Evolutionary conservation across 208 protist species (phyloP), one percentile per base, ranked within the genome.

Genomic region (Kentomonas sorsogonicus): DNA sequence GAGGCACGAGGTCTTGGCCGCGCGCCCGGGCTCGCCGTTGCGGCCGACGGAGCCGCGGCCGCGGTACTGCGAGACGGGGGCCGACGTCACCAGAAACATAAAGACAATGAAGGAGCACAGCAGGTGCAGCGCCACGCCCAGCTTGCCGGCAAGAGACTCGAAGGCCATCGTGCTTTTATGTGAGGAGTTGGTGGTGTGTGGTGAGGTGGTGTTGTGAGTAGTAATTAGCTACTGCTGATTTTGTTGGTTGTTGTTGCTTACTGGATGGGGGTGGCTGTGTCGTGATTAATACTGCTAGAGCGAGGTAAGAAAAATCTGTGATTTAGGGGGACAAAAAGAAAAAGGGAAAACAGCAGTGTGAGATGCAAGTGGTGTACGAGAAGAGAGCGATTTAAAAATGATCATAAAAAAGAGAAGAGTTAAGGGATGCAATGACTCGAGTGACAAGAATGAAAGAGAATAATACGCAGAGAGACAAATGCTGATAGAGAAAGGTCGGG

Each of bases 31-130:
- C n/a, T n/a, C 54, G 20, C 40, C 44, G 23, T 3, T 29, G 18
- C 13, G 30, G 29, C 9, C 16, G 11, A 45, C 33, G 5, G 72
- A 30, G 30, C 74, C 70, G 54, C 47, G 69, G 51, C 74, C 73
- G 29, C 65, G 68, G 58, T 82, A 86, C 58, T 86, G 78, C 57
- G 71, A 66, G 44, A 81, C 74, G 15, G 78, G 78, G 16, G 69
- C 68, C 22, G 66, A 75, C 27, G 73, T 74, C 27, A 64, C 51
- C 22, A 77, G 59, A 40, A 86, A 79, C 34, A 82, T 36, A 55
- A 79, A 86, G 30, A 74, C 61, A 26, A 79, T 71, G 68, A 45
- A 72, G 36, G 44, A 61, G 67, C 74, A 83, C 53, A 82, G 48
- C 55, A 76, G 27, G 65, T 71, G 66, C 46, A 72, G 38, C 30